Conservation (phyloP, 371 early-diverging fungal species). For the Entomophthora muscae region DNA sequence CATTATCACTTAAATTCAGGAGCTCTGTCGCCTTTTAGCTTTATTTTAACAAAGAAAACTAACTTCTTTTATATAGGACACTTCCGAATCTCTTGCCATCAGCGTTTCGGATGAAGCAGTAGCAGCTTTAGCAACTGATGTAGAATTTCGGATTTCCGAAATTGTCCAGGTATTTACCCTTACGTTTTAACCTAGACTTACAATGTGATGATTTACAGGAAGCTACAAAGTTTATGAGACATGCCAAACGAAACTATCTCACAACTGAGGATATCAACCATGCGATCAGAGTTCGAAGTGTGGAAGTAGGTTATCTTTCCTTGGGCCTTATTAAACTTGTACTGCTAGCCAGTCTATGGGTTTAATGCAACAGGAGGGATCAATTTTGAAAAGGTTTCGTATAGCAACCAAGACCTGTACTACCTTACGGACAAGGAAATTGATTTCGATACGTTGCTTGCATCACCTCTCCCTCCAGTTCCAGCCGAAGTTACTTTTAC, state of each 20-base stretch:
- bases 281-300: slow-evolving; percentile 87
- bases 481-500: slow-evolving; percentile 79
- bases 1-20: too few relatives aligned
- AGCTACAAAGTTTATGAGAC: slow-evolving; percentile 96
- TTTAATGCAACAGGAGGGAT: slow-evolving; percentile 61
- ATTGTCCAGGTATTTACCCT: slow-evolving; percentile 67
- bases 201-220: slow-evolving; percentile 34
- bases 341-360: slow-evolving; percentile 86
- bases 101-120: not conserved
- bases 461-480: slow-evolving; percentile 82
- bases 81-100: not conserved
- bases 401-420: slow-evolving; percentile 52
- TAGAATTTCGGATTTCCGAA: slow-evolving; percentile 93
- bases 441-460: slow-evolving; percentile 84
- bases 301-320: slow-evolving; percentile 85
- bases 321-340: too few relatives aligned
- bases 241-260: slow-evolving; percentile 76
- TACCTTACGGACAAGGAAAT: slow-evolving; percentile 96
- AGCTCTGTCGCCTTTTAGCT: too few relatives aligned
- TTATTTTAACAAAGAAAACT: too few relatives aligned
- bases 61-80: not conserved
- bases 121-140: slow-evolving; percentile 79
- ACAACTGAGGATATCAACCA: slow-evolving; percentile 87
- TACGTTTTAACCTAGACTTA: too few relatives aligned
- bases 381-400: slow-evolving; percentile 48